These are phyloP conservation scores for Cyclostephanos tholiformis DNA, from an alignment of 108 stramenopile genomes.

Conservation along the genomic window DNA sequence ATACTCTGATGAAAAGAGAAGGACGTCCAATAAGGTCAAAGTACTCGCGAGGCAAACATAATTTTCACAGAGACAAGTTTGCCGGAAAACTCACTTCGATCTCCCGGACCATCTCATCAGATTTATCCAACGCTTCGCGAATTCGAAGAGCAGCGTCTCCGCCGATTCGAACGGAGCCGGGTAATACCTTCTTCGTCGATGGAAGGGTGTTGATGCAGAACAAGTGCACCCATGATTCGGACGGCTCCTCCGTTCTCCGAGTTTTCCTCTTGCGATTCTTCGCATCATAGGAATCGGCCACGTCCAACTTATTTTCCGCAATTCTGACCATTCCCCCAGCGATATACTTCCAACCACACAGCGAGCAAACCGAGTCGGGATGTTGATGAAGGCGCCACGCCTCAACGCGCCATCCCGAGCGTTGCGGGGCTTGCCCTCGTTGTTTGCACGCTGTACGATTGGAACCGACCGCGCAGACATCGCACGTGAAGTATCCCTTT, in stretches of 20 bases:
- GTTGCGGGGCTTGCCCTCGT: slow-evolving; percentile 18
- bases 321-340: slow-evolving; percentile 41
- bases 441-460: neutral
- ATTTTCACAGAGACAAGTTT: neutral
- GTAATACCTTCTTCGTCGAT: slow-evolving; percentile 2
- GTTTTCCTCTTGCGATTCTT: slow-evolving; percentile 15
- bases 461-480: slow-evolving; percentile 26
- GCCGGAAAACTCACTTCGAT: slow-evolving; percentile 6
- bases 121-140: neutral
- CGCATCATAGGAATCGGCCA: neutral
- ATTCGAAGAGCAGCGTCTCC: slow-evolving; percentile 2
- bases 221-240: slow-evolving; percentile 35
- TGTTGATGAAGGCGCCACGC: slow-evolving; percentile 27
- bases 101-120: neutral
- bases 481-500: slow-evolving; percentile 40
- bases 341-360: slow-evolving; percentile 25
- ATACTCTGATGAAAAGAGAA: neutral
- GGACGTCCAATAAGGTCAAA: neutral
- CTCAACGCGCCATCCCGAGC: slow-evolving; percentile 23
- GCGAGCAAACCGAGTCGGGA: slow-evolving; percentile 27
- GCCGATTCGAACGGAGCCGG: slow-evolving; percentile 10
- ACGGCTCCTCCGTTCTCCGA: neutral
- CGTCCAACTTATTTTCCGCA: neutral
- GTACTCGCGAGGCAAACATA: neutral
- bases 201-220: slow-evolving; percentile 29